phyloP scores from a whole-genome alignment of 805 yeast species.

The Saccharomycopsis microspora region DNA sequence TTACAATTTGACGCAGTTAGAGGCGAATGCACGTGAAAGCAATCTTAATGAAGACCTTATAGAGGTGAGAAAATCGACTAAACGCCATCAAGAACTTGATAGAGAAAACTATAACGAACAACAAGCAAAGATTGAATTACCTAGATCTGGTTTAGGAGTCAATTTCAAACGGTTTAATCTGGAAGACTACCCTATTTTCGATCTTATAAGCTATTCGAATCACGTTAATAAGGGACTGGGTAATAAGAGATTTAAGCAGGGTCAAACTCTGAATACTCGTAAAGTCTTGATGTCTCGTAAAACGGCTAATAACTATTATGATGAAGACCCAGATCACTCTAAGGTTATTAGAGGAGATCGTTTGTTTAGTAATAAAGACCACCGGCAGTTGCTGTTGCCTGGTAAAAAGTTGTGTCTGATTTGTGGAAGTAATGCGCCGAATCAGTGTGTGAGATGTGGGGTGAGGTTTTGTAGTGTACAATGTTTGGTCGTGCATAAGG shows the following conservation, averaged over 20 bases:
- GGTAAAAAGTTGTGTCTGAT: slow-evolving; percentile 17
- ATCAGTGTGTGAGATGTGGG: slow-evolving; percentile 14
- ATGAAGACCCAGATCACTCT: slow-evolving; percentile 42
- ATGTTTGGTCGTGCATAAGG: slow-evolving; percentile 13
- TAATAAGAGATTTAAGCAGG: slow-evolving; percentile 6
- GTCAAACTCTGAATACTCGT: slow-evolving; percentile 13
- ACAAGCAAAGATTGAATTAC: slow-evolving; percentile 11
- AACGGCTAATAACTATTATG: slow-evolving; percentile 48
- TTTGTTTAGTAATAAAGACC: slow-evolving; percentile 3
- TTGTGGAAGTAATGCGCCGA: slow-evolving; percentile 16
- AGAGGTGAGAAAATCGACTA: slow-evolving; percentile 12
- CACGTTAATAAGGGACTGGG: slow-evolving; percentile 4
- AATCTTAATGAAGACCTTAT: slow-evolving; percentile 12
- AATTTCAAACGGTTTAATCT: slow-evolving; percentile 12
- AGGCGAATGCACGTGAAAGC: slow-evolving; percentile 13
- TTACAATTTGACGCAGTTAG: slow-evolving; percentile 14
- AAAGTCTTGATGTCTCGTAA: slow-evolving; percentile 16
- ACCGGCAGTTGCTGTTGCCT: slow-evolving; percentile 2
- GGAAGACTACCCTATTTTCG: slow-evolving; percentile 14
- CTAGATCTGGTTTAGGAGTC: slow-evolving; percentile 13
- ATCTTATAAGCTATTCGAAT: slow-evolving; percentile 13
- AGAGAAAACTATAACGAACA: slow-evolving; percentile 14
- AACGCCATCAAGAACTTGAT: slow-evolving; percentile 15
- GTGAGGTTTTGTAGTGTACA: slow-evolving; percentile 13
- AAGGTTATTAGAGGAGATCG: slow-evolving; percentile 26